phyloP scores from a whole-genome alignment of 2,329 filamentous ascomycete genomes.

The Neodidymelliopsis sp. region DNA sequence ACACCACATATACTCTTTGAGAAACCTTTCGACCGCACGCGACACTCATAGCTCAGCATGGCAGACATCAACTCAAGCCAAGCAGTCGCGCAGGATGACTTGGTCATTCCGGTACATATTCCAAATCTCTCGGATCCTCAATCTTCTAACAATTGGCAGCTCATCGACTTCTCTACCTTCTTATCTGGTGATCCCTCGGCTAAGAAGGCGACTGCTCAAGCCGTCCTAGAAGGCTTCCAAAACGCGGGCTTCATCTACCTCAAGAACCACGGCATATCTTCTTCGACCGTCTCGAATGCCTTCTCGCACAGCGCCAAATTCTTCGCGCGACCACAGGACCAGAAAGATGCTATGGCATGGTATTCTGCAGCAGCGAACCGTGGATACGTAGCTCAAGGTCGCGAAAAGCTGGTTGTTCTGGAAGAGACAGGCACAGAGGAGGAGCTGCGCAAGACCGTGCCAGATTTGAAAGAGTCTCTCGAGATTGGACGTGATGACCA shows the following conservation, averaged over 20 bases:
- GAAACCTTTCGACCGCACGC: not conserved
- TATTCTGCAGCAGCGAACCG: slow-evolving; percentile 57
- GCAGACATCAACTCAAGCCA: slow-evolving; percentile 38
- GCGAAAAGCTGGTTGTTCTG: slow-evolving; percentile 51
- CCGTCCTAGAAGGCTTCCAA: slow-evolving; percentile 82
- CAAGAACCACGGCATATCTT: slow-evolving; percentile 75
- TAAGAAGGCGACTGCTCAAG: slow-evolving; percentile 70
- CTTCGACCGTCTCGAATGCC: slow-evolving; percentile 64
- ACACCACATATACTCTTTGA: not conserved
- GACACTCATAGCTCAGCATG: slow-evolving; percentile 15
- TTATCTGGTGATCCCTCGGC: slow-evolving; percentile 67
- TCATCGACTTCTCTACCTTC: slow-evolving; percentile 81
- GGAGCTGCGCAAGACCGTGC: slow-evolving; percentile 43
- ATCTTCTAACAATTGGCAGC: slow-evolving; percentile 53
- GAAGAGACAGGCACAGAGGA: slow-evolving; percentile 47
- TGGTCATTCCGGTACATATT: slow-evolving; percentile 48
- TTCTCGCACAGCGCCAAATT: slow-evolving; percentile 61
- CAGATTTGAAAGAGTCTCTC: slow-evolving; percentile 64
- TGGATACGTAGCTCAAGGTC: slow-evolving; percentile 57
- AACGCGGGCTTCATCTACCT: slow-evolving; percentile 90
- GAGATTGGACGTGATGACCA: slow-evolving; percentile 69
- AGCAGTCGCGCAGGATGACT: slow-evolving; percentile 49
- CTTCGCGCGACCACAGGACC: slow-evolving; percentile 47
- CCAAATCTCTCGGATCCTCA: slow-evolving; percentile 57
- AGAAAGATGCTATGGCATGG: slow-evolving; percentile 52